Evolutionary conservation across 257 asterid species (phyloP).

Genomic region (Eustoma russellianum): DNA sequence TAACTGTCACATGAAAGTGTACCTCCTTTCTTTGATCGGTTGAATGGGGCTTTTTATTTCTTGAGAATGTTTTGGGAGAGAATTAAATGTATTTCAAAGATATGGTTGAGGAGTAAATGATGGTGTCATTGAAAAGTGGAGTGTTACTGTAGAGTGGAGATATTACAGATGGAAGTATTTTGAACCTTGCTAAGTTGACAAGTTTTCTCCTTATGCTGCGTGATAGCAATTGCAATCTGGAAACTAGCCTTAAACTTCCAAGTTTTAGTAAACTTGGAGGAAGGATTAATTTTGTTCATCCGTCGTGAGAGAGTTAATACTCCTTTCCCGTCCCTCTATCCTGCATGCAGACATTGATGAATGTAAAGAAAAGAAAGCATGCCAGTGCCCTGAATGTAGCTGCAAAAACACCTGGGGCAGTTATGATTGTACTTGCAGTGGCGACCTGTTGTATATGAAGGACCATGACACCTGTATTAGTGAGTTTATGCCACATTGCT

Average conservation of each 20-base stretch:
- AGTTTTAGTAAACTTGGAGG: neutral
- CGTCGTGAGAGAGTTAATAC: neutral
- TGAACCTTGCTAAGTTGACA: too few relatives aligned
- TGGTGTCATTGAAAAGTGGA: too few relatives aligned
- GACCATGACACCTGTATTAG: conserved; percentile 93
- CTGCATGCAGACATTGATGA: conserved; percentile 53
- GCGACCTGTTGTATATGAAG: conserved; percentile 57
- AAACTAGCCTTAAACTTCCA: neutral
- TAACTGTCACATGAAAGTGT: too few relatives aligned
- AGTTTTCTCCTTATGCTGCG: too few relatives aligned
- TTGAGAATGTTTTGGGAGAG: too few relatives aligned
- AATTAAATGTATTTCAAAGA: too few relatives aligned
- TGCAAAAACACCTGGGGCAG: conserved; percentile 87
- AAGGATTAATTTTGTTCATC: conserved; percentile 2
- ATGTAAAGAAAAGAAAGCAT: conserved; percentile 74
- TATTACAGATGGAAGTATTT: too few relatives aligned
- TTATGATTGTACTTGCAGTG: conserved; percentile 66
- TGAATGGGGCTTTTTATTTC: too few relatives aligned
- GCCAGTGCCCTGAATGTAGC: conserved; percentile 80
- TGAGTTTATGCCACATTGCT: conserved; percentile 25
- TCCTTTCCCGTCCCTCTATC: conserved; percentile 3
- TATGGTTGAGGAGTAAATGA: too few relatives aligned
- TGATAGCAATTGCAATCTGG: neutral
- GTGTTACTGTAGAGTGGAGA: too few relatives aligned
- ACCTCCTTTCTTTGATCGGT: too few relatives aligned